Evolutionary conservation across 495 filamentous ascomycete species (phyloP).

Genomic region (Hypoxylon lienhwacheense): DNA sequence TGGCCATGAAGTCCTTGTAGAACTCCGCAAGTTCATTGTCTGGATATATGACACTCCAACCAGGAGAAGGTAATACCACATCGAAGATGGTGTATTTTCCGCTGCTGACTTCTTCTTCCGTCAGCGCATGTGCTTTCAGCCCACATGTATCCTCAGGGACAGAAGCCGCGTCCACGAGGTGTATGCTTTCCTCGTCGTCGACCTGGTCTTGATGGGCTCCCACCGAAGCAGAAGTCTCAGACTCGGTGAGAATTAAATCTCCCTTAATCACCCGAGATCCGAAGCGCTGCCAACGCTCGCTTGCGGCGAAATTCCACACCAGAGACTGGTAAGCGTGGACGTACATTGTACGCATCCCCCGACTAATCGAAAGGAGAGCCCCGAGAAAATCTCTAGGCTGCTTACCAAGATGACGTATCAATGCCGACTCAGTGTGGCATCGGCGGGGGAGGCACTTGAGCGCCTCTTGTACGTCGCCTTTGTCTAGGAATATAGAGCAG

Average conservation of each 20-base stretch:
- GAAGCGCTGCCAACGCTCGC: slow-evolving; percentile 73
- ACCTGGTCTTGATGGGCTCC: slow-evolving; percentile 27
- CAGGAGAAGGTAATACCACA: slow-evolving; percentile 90
- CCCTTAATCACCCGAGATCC: slow-evolving; percentile 75
- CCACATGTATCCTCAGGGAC: slow-evolving; percentile 65
- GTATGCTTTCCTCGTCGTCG: slow-evolving; percentile 38
- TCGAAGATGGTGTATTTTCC: slow-evolving; percentile 84
- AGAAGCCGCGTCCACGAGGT: slow-evolving; percentile 69
- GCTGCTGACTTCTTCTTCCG: slow-evolving; percentile 73
- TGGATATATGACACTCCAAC: slow-evolving; percentile 87
- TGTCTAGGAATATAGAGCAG: slow-evolving; percentile 68
- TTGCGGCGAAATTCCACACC: slow-evolving; percentile 86
- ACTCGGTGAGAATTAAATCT: slow-evolving; percentile 72
- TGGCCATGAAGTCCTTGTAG: slow-evolving; percentile 82
- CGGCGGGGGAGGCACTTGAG: slow-evolving; percentile 71
- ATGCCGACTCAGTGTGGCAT: slow-evolving; percentile 73
- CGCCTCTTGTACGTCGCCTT: slow-evolving; percentile 57
- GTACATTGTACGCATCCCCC: slow-evolving; percentile 87
- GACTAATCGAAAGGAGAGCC: slow-evolving; percentile 72
- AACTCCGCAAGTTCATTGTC: slow-evolving; percentile 76
- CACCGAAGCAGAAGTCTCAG: slow-evolving; percentile 26
- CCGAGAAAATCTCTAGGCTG: slow-evolving; percentile 68
- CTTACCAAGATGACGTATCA: slow-evolving; percentile 72
- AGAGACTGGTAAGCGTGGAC: slow-evolving; percentile 93
- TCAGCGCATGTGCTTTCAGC: slow-evolving; percentile 72